Evolutionary conservation across 106 monocot genomes (phyloP), one percentile per base, ranked within the genome.

Genomic region (Dendrobium officinale): DNA sequence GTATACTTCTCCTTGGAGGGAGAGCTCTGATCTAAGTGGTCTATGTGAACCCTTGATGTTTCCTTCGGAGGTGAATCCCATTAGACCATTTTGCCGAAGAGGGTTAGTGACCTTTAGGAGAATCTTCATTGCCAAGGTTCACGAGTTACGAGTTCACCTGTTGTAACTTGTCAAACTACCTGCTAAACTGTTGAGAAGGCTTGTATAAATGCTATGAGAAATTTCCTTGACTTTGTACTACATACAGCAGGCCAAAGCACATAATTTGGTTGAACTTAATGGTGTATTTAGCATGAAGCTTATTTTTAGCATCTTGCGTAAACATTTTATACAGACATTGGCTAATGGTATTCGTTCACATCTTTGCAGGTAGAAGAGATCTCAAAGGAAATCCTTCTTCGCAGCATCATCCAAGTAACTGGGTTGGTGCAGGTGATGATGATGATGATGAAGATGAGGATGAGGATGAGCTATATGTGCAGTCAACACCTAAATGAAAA

Each of bases 371-470:
- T 56, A 61, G 75, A 22, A 79, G 75, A n/a, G 85, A 75, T 79
- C 42, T 44, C 37, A 81, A 77, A 76, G 67, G 15, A 42, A 83
- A 87, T 79, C 72, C 61, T 75, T 75, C 79, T 77, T 83, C 95
- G 20, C 95, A 92, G 79, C 91, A 91, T 84, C 90, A 94, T 82
- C 92, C 91, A 54, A 95, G 92, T 74, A 27, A 27, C 27, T 27
- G 27, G 27, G 27, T 27, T 27, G 27, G 27, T 27, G 27, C 0
- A 27, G 27, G 27, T 27, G 27, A 27, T 27, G 27, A 27, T 0
- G 27, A 27, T 20, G 88, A 87, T 3, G 91, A 93, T 33, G 91
- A 93, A 0, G 92, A 89, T n/a, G 93, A 89, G 20, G 83, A 87
- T 22, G 91, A 86, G 61, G 83, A 87, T 29, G 91, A 86, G 75